Percentiles rank a stretch among this genome's conserved stretches.
Conservation (phyloP, 345 rosid genomes). For the Camelina laxa region DNA sequence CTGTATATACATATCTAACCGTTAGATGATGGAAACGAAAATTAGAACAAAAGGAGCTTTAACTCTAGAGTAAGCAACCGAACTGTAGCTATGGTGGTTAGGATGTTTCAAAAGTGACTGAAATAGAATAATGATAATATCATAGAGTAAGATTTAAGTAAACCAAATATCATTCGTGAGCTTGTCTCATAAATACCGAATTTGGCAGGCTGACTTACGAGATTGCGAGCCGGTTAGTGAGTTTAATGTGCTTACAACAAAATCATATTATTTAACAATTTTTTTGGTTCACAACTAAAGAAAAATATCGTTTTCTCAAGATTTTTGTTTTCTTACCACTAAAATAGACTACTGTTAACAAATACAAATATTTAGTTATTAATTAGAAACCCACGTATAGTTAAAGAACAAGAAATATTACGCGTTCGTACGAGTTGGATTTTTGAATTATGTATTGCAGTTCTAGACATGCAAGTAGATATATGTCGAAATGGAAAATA, state of each 20-base stretch:
- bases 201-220: constrained; percentile 4
- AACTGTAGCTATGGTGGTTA: constrained; percentile 35
- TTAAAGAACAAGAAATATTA: background rate
- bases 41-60: constrained; percentile 8
- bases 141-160: constrained; percentile 7
- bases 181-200: constrained; percentile 11
- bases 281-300: background rate
- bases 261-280: background rate
- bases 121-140: background rate
- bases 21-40: constrained; percentile 21
- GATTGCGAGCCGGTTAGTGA: background rate
- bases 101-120: constrained; percentile 3
- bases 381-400: background rate
- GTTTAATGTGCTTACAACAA: background rate
- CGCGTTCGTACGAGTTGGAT: background rate
- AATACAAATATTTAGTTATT: background rate
- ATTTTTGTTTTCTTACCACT: background rate
- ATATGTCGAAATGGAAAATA: background rate
- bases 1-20: constrained; percentile 23
- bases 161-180: constrained; percentile 9
- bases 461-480: background rate
- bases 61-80: constrained; percentile 36
- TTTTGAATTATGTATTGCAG: background rate
- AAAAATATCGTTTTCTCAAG: background rate
- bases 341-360: background rate